Evolutionary conservation across 352 stramenopile species (phyloP), one percentile per base, ranked within the genome.

Genomic region (Globisporangium recalcitrans): DNA sequence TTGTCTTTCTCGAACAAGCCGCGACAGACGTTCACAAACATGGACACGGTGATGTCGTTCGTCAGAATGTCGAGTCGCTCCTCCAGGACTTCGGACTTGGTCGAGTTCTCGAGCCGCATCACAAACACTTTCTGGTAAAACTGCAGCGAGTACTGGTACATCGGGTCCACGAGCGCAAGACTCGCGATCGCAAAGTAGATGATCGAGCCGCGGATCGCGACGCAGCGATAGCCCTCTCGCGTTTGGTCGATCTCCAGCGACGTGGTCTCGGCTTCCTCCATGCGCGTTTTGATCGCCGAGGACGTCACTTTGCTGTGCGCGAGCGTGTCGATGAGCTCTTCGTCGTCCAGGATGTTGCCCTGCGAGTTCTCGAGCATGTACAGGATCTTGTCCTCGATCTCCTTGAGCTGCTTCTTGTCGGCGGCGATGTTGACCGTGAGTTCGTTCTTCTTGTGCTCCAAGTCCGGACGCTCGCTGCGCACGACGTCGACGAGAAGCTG

Each of bases 1-100:
- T 98, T 98, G 74, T 98, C 88, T 54, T 95, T 96, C 68, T 98
- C 94, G 63, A 98, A 98, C 1, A 98, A 69, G 0, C 94, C 94
- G 2, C 92, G 83, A 64, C 94, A 98, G 1, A 98, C 80, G 73
- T 98, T 98, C 4, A 95, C 85, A 59, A 96, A 98, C 77, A 98
- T 97, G 46, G 83, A 96, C 47, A 74, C 75, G 1, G 94, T 98
- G 55, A 97, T 89, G 68, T 97, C 90, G 27, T 96, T 62, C 65
- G 97, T 92, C 14, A 98, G 64, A 51, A 97, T 97, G 1, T 86
- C 74, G 2, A 98, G 70, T n/a, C 93, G 75, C 27, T 87, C 71
- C 13, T 89, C 68, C 6, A 98, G 66, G 1, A 85, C 75, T 8
- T 98, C 87, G 2, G 85, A 84, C 56, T 93, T 92, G 8, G 78